A percentile compares a stretch with the other conserved stretches of the same genome.
phyloP scores from a whole-genome alignment of 2,329 filamentous ascomycete species.

The Talaromyces funiculosus region DNA sequence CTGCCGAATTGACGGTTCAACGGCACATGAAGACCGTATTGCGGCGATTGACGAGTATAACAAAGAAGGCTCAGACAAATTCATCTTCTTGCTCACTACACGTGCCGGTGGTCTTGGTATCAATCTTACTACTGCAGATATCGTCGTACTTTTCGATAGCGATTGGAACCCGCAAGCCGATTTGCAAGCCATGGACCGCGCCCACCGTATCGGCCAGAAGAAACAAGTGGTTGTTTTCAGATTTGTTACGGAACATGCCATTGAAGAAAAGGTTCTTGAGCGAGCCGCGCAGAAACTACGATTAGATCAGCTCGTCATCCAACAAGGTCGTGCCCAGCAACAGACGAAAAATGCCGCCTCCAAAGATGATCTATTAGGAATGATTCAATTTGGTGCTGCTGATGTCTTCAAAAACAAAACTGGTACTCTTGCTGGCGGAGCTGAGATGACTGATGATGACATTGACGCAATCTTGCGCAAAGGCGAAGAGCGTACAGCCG shows the following conservation, averaged over 20 bases:
- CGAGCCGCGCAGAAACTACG: constrained; percentile 94
- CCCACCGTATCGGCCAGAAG: constrained; percentile 95
- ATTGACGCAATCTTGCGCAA: constrained; percentile 82
- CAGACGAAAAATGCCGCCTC: constrained; percentile 86
- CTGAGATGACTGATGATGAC: constrained; percentile 73
- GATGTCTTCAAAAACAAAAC: constrained; percentile 78
- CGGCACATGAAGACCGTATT: constrained; percentile 95
- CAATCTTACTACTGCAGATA: constrained; percentile 90
- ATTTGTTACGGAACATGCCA: constrained; percentile 95
- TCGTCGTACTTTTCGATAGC: constrained; percentile 93
- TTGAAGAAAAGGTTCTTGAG: constrained; percentile 96
- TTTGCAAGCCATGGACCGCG: constrained; percentile 97
- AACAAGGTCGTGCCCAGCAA: constrained; percentile 89
- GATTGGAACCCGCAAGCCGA: constrained; percentile 99
- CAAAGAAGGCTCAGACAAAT: constrained; percentile 90
- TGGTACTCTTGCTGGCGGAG: constrained; percentile 54
- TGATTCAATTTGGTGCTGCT: constrained; percentile 99
- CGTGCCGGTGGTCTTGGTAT: constrained; percentile 94
- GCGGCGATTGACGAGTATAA: constrained; percentile 98
- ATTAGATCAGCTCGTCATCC: constrained; percentile 94
- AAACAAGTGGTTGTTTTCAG: constrained; percentile 97
- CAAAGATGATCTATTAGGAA: constrained; percentile 91
- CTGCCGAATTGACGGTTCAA: constrained; percentile 94
- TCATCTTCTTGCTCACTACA: constrained; percentile 91
- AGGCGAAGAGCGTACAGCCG: constrained; percentile 81